Evolutionary conservation across 345 rosid species (phyloP), one percentile per base, ranked within the genome.

Genomic region (Noccaea caerulescens): DNA sequence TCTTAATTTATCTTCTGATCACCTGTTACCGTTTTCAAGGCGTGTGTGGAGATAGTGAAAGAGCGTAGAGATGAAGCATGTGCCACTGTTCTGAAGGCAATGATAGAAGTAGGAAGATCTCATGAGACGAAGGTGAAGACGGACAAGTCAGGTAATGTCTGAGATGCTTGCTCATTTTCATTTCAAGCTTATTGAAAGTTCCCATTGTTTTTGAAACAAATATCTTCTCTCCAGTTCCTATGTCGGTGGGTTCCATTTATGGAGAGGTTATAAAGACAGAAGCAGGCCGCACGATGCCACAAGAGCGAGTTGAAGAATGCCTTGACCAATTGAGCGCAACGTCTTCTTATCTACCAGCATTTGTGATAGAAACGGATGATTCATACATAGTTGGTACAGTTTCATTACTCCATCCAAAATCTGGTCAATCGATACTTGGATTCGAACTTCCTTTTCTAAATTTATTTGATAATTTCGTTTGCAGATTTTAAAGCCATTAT

Each of bases 261-360:
- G 96, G 86, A 71, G 97, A 89, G 80, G 89, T 89, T 63, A 88
- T 89, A 78, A 86, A 87, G 81, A 82, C 76, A 72, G 91, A 84
- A 79, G 86, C 79, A 52, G 94, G 91, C 54, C 92, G 88, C 51
- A 80, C 77, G 59, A 81, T 87, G 92, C 84, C 88, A 39, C 76
- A 86, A 62, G 96, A 88, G 69, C 87, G 85, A 80, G 83, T 88
- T 43, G 82, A 85, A 80, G 83, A 85, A 14, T 76, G 77, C 33
- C 91, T 94, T 73, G 73, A 41, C 12, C 82, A 80, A 69, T 72
- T 91, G 86, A 76, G 84, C 58, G 81, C 82, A 61, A 11, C 56
- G 0, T 77, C 76, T 58, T 63, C 76, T 4, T 70, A 70, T 70
- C 61, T 76, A 47, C 87, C 82, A 32, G 76, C 85, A 0, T 80